Percentiles rank a stretch among this genome's conserved stretches.
These are phyloP conservation scores for Lactarius quietus DNA, from an alignment of 768 basidiomycete genomes.

Conservation along the genomic window DNA sequence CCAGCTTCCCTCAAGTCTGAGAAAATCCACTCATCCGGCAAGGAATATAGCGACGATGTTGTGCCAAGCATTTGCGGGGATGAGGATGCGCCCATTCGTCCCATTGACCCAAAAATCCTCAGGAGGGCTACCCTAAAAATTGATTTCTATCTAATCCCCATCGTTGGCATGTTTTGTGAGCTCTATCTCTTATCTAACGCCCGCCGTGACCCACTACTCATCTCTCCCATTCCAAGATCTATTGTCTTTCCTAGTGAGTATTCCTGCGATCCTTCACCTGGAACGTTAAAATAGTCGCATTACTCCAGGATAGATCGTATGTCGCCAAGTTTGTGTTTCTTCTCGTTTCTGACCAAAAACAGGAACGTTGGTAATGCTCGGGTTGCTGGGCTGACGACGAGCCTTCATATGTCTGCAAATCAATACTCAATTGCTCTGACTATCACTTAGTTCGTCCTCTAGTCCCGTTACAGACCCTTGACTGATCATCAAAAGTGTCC, in stretches of 20 bases:
- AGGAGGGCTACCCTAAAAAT: too few relatives aligned
- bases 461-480: conserved; percentile 1
- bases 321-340: not conserved
- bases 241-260: conserved; percentile 18
- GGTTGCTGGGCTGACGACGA: conserved; percentile 33
- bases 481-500: conserved; percentile 28
- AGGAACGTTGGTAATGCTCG: conserved; percentile 32
- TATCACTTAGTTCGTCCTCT: conserved; percentile 13
- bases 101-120: too few relatives aligned
- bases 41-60: too few relatives aligned
- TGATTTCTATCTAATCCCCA: too few relatives aligned
- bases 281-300: too few relatives aligned
- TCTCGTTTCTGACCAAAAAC: not conserved
- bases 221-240: not conserved
- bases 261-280: not conserved
- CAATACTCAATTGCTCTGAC: conserved; percentile 8
- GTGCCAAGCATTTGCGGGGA: too few relatives aligned
- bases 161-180: not conserved
- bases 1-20: too few relatives aligned
- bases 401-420: conserved; percentile 29
- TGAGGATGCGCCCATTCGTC: too few relatives aligned
- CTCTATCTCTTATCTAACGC: not conserved
- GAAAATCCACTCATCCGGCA: too few relatives aligned
- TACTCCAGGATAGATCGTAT: conserved; percentile 14
- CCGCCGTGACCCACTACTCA: not conserved